Evolutionary conservation across 2,329 filamentous ascomycete genomes (phyloP).

Genomic region (Aspergillus sp.): DNA sequence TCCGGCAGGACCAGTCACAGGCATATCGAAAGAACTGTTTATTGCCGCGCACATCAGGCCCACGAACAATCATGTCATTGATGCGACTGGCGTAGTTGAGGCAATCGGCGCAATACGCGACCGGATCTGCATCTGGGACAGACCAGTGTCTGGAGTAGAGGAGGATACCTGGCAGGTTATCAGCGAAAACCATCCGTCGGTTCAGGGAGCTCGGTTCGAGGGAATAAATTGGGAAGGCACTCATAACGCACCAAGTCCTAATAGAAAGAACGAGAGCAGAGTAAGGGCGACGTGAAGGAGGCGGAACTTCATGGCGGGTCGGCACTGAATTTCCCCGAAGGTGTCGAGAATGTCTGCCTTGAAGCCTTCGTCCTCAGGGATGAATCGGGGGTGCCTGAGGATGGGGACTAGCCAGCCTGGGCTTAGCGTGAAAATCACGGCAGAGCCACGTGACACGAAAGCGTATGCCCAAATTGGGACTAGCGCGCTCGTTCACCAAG

Average conservation of each 20-base stretch:
- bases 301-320: neutral
- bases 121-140: conserved; percentile 1
- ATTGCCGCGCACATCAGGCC: conserved; percentile 6
- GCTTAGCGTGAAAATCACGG: too few species aligned
- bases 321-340: too few species aligned
- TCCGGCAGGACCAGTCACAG: conserved; percentile 14
- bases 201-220: too few species aligned
- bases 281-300: neutral
- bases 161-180: neutral
- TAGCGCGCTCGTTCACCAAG: neutral
- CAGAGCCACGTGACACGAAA: neutral
- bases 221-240: neutral
- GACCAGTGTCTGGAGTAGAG: neutral
- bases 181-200: neutral
- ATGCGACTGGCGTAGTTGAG: conserved; percentile 14
- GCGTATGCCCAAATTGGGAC: neutral
- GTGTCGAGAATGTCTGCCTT: too few species aligned
- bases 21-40: conserved; percentile 16
- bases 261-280: neutral
- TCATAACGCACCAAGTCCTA: neutral
- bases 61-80: conserved; percentile 10
- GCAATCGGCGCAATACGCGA: conserved; percentile 15
- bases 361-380: too few species aligned
- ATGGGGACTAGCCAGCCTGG: too few species aligned
- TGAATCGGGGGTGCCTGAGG: neutral